Evolutionary conservation across 2,329 filamentous ascomycete genomes (phyloP).

Genomic region (Aspergillus sp.): DNA sequence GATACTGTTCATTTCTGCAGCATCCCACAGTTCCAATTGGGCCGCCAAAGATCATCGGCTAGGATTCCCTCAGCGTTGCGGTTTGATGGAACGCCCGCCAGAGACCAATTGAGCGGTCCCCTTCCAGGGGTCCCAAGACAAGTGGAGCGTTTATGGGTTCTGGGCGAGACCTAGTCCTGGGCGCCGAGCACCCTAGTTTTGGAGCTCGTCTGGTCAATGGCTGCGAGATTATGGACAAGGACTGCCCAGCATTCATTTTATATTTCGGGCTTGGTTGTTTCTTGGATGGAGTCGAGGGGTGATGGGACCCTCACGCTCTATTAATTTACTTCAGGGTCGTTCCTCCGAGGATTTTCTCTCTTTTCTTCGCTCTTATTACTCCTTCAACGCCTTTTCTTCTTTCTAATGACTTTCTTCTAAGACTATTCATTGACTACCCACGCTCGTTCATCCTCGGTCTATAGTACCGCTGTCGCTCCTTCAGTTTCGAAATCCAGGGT

Average conservation of each 20-base stretch:
- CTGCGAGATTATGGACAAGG: slow-evolving; percentile 2
- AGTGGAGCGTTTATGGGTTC: slow-evolving; percentile 6
- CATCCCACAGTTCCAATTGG: not conserved
- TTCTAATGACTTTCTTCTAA: slow-evolving; percentile 4
- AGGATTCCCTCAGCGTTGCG: not conserved
- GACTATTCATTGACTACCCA: not conserved
- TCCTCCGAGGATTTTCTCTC: not conserved
- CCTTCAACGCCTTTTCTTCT: slow-evolving; percentile 11
- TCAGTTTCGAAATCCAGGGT: slow-evolving; percentile 10
- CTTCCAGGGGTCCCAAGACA: not conserved
- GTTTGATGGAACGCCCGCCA: slow-evolving; percentile 4
- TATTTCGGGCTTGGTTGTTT: slow-evolving; percentile 1
- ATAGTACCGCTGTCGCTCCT: slow-evolving; percentile 13
- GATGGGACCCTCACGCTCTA: not conserved
- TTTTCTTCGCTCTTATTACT: slow-evolving; percentile 7
- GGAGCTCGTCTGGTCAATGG: slow-evolving; percentile 12
- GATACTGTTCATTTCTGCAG: not conserved
- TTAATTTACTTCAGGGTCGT: slow-evolving; percentile 1
- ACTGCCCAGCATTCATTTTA: not conserved
- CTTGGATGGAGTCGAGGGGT: slow-evolving; percentile 4
- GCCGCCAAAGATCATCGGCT: not conserved
- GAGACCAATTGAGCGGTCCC: slow-evolving; percentile 4
- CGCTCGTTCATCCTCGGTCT: slow-evolving; percentile 20
- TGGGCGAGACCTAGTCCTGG: not conserved
- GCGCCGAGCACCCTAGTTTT: slow-evolving; percentile 18